A percentile compares a stretch with the other conserved stretches of the same genome.
Evolutionary conservation across 2,329 filamentous ascomycete species (phyloP).

Genomic region (Monilinia polystroma): DNA sequence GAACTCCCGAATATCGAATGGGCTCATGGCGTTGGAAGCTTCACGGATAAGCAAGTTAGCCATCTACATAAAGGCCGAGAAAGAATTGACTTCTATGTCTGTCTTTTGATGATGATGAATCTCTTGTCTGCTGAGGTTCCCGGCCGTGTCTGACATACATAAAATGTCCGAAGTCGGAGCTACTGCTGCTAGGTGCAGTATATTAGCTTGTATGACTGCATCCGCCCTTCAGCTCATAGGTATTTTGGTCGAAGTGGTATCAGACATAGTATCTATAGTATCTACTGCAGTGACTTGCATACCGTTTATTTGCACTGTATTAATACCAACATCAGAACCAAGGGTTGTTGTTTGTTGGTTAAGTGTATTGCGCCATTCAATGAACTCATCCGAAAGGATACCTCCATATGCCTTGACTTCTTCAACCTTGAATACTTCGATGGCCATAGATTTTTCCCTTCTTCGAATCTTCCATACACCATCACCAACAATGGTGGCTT

Average conservation of each 20-base stretch:
- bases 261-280: background rate
- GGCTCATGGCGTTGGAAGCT: background rate
- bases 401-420: conserved; percentile 69
- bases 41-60: background rate
- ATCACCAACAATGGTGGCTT: conserved; percentile 60
- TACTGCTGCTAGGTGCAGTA: conserved; percentile 4
- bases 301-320: background rate
- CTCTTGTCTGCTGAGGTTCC: background rate
- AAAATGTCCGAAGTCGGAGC: conserved; percentile 9
- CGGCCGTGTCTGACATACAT: background rate
- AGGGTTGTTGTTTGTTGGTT: background rate
- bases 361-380: conserved; percentile 60
- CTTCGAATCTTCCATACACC: conserved; percentile 79
- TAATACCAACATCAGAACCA: background rate
- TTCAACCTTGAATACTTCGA: conserved; percentile 73
- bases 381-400: conserved; percentile 75
- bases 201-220: too few relatives aligned
- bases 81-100: too few relatives aligned
- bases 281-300: background rate
- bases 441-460: conserved; percentile 57
- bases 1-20: background rate
- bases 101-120: background rate
- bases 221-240: background rate
- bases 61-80: too few relatives aligned
- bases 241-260: background rate